Evolutionary conservation across 2,329 filamentous ascomycete species (phyloP), one percentile per base, ranked within the genome.

Genomic region (Aspergillus sp.): DNA sequence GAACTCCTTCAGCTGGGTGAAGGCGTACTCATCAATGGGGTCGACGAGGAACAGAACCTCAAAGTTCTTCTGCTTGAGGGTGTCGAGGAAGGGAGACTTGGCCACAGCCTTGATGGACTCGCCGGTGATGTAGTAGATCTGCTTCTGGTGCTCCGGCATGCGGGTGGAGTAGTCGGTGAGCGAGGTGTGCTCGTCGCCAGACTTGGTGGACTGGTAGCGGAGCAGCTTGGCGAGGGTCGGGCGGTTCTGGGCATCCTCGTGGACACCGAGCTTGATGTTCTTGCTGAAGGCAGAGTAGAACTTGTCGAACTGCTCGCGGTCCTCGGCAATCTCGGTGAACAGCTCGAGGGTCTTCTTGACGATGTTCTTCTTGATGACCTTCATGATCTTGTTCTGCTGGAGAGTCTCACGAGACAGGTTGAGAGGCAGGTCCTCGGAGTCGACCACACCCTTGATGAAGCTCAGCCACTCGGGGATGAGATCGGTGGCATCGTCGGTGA

Each of bases 311-410:
- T 95, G 85, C 80, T 98, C 91, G 71, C 93, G 93, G 72, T 98
- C 91, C 77, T 98, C 91, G 39, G 91, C 81, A 47, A 98, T 98
- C 76, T 98, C 91, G 58, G 80, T 78, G 82, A 98, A 98, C 66
- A 98, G 86, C 77, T 98, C 91, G 49, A 98, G 86, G 48, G 86
- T 85, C 85, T 98, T 98, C 88, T 96, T 98, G 77, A 98, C 88
- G 49, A 98, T 94, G 82, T 98, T 98, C 86, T 98, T 98, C 81
- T 93, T 93, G 79, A 96, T 96, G 68, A 96, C 91, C 83, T 96
- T 96, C 91, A 96, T 96, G 77, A 98, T 98, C 86, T 96, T 96
- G 84, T 96, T 98, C 78, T 96, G 91, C 74, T 98, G 91, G 31
- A 98, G 86, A 37, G 89, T 96, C 81, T 98, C 91, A 82, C 91